Base-by-base conservation (phyloP, 805 yeast genomes). In the Saccharomyces jurei region DNA sequence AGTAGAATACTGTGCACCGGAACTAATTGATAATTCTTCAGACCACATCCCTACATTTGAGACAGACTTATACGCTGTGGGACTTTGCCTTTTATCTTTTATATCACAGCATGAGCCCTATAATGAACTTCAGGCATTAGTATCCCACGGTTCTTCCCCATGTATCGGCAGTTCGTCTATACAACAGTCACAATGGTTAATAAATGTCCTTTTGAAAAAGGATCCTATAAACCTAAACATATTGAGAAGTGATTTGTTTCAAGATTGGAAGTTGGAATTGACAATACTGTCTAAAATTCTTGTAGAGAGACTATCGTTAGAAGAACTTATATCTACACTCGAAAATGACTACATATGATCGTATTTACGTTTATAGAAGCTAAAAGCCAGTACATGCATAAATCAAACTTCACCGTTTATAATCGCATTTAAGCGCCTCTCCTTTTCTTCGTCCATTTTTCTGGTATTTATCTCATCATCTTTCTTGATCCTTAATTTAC, bases 381-480 rank as follows among this genome's bases (percentile, higher is more conserved):
- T 9, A 14, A 48, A 48, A 6, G 4, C 25, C 25, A 1, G 13
- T 1, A 11, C 22, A 36, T 6, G 25, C 25, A 36, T 36, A 36
- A 11, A 17, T 36, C 25, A 36, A 36, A 36, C 44, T 32, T 68
- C 71, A 21, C 72, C 72, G 44, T 68, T 68, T 30, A 70, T 68
- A 48, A 70, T 65, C 0, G 73, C 74, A 46, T 69, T 67, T 52
- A 70, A 50, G 55, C 74, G 64, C 52, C 64, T 64, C 46, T 70
- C 73, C 50, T 68, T 67, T 52, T 68, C 72, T 28, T 63, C 67
- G 51, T 70, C 74, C 29, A 61, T 56, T 49, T 69, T 68, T 47
- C 70, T 62, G 9, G 72, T 69, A 52, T 69, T 62, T 46, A 70
- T 66, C 52, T 69, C 71, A 32, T 63, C 62, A 52, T 70, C 74